Base-by-base conservation (phyloP, 805 yeast genomes). In the Candida coquimbonensis region DNA sequence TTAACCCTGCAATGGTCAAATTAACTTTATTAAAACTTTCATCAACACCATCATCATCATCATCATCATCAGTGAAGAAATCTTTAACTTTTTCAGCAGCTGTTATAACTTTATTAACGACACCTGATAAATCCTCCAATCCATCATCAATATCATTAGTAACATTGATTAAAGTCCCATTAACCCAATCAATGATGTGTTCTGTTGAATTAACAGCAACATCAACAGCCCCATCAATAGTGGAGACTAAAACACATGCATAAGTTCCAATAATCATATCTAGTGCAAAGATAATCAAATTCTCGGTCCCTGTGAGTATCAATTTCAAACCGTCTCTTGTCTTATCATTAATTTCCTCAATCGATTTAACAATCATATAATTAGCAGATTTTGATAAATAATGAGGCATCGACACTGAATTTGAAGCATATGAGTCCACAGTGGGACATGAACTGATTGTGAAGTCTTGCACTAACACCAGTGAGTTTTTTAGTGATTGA, bases 251-350 rank as follows among this genome's bases (percentile, higher is more conserved):
- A 13, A 93, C 68, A 62, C 99, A 93, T 0, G 84, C 82, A 63
- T 87, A 87, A 0, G 98, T 93, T 0, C 97, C 98, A 2, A 89
- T 62, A 40, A 84, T 76, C 51, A 91, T 55, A 31, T 89, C 88
- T 9, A 91, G 65, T 8, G 78, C 67, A 57, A 91, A 87, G 5
- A 78, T 57, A 0, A 87, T 59, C 36, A 89, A 51, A 37, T 73
- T 70, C 53, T 85, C 82, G 8, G 81, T 66, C 0, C 80, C 83
- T 0, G 78, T 74, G 0, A 87, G 58, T 11, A 78, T 54, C 40
- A 80, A 47, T 1, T 69, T 56, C 11, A 86, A 45, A 0, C 74
- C 52, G 3, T 67, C 60, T 27, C 74, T 55, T 9, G 80, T 64
- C 0, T 72, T 78, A 9, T 68, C 62, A 33, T 80, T 72, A 0